Conservation (phyloP, 148 eudicot species). For the Tetragonia tetragonoides region DNA sequence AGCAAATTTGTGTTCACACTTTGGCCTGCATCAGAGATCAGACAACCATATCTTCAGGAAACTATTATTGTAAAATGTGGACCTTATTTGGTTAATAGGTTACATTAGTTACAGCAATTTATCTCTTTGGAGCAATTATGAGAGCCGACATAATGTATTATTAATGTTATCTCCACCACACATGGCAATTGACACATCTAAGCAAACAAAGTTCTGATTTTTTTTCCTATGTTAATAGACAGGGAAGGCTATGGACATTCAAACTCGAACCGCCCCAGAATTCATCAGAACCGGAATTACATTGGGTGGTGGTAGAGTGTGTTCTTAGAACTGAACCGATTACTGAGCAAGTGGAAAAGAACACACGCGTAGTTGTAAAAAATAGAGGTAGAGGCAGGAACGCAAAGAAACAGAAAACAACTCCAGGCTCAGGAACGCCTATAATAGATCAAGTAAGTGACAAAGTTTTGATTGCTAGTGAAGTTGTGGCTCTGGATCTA, state of each 20-base stretch:
- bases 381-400: no score
- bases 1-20: conserved; percentile 57
- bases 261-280: no score
- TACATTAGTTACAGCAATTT: not conserved
- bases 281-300: no score
- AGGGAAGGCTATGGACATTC: no score
- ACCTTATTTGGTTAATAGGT: not conserved
- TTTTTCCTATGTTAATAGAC: no score
- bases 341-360: no score
- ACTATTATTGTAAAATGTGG: not conserved
- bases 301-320: no score
- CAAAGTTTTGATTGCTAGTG: not conserved
- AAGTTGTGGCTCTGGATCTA: conserved; percentile 6
- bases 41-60: conserved; percentile 13
- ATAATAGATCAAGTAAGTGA: not conserved
- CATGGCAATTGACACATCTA: not conserved
- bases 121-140: not conserved
- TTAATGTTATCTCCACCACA: not conserved
- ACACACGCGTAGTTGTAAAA: no score
- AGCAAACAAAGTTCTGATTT: no score
- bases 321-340: no score
- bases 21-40: conserved; percentile 55
- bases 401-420: no score
- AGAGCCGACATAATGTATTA: not conserved
- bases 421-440: no score